These are phyloP conservation scores for Globisporangium uncinulatum DNA, from an alignment of 352 stramenopile species.

Conservation along the genomic window DNA sequence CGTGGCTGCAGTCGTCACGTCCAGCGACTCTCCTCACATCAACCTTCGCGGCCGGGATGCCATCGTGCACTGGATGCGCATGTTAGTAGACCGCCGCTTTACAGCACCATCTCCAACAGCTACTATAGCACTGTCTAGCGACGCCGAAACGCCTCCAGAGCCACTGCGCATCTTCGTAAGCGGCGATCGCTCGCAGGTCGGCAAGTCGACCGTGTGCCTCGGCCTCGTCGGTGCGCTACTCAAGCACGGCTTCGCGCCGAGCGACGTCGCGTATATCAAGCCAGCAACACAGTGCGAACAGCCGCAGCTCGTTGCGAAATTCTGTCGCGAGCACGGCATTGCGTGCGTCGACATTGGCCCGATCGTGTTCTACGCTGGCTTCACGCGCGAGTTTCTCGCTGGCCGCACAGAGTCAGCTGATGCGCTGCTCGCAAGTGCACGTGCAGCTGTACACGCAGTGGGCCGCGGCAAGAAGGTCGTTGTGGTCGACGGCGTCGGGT, in stretches of 20 bases:
- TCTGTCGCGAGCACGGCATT: conserved; percentile 89
- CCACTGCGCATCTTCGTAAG: conserved; percentile 68
- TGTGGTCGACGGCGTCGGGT: conserved; percentile 96
- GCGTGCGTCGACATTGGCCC: conserved; percentile 87
- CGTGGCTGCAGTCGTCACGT: not conserved
- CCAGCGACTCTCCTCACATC: not conserved
- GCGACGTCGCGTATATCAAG: conserved; percentile 97
- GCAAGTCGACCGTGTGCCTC: conserved; percentile 96
- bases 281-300: conserved; percentile 96
- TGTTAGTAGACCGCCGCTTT: conserved; percentile 27
- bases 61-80: conserved; percentile 29
- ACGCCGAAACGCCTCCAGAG: not conserved
- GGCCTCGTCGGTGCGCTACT: conserved; percentile 91
- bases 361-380: conserved; percentile 96
- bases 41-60: conserved; percentile 16
- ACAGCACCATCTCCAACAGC: not conserved
- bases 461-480: conserved; percentile 88
- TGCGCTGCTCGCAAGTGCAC: conserved; percentile 82
- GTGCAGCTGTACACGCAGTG: conserved; percentile 85
- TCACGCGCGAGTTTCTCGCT: conserved; percentile 95
- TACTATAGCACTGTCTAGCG: not conserved
- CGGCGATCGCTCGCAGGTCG: conserved; percentile 87
- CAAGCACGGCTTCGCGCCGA: conserved; percentile 41
- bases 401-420: conserved; percentile 82
- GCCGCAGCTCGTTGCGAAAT: conserved; percentile 91